Conservation (phyloP, 495 filamentous ascomycete genomes). For the Hypoxylon crocopeplum region DNA sequence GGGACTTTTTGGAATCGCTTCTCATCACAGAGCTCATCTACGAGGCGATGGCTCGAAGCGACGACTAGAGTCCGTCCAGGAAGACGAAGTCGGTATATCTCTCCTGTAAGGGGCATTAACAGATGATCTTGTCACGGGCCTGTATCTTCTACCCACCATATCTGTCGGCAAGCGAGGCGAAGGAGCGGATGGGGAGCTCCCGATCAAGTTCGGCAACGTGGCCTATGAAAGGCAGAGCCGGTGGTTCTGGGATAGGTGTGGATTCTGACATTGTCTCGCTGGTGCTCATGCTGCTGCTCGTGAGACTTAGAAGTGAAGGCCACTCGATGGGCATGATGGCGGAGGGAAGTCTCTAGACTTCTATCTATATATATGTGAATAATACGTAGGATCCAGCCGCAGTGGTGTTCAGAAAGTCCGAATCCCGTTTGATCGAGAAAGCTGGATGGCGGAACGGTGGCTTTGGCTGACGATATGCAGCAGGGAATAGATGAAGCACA, state of each 20-base stretch:
- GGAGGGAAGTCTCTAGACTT: slow-evolving; percentile 1
- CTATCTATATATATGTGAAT: not conserved
- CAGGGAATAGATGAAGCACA: too few species aligned
- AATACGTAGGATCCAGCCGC: slow-evolving; percentile 3
- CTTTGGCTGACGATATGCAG: too few species aligned
- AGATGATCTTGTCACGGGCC: not conserved
- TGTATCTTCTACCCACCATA: slow-evolving; percentile 34
- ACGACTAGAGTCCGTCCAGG: slow-evolving; percentile 43
- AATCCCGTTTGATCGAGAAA: too few species aligned
- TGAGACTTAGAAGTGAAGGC: slow-evolving; percentile 23
- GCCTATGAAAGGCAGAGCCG: slow-evolving; percentile 38
- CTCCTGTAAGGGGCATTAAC: slow-evolving; percentile 26
- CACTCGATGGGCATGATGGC: slow-evolving; percentile 27
- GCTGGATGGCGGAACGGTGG: too few species aligned
- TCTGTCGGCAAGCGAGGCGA: slow-evolving; percentile 37
- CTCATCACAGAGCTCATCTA: slow-evolving; percentile 73
- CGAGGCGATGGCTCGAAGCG: slow-evolving; percentile 60
- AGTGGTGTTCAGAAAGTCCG: slow-evolving; percentile 9
- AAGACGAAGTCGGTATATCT: slow-evolving; percentile 39
- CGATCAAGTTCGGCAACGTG: slow-evolving; percentile 37
- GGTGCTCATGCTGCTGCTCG: slow-evolving; percentile 1
- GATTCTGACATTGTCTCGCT: slow-evolving; percentile 27
- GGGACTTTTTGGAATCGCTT: slow-evolving; percentile 67
- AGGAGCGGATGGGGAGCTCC: slow-evolving; percentile 29
- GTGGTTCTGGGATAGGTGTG: slow-evolving; percentile 42